Evolutionary conservation across 345 rosid species (phyloP).

Genomic region (Eucalyptus regnans): DNA sequence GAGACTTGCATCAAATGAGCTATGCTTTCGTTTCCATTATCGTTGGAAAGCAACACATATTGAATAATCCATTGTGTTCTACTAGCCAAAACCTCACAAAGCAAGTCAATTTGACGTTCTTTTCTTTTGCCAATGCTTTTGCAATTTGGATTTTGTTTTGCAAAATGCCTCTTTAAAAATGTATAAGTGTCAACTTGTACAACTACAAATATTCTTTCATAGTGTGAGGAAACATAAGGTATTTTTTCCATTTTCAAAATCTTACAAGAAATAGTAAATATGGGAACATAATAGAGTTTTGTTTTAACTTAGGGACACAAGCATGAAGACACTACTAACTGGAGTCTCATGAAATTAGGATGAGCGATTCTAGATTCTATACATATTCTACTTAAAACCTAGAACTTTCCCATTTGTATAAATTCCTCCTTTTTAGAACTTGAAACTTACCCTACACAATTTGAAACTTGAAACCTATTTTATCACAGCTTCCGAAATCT

Average conservation of each 20-base stretch:
- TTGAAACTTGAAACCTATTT: too few species aligned
- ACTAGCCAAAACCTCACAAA: neutral
- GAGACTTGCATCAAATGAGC: neutral
- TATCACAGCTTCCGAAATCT: rapidly evolving
- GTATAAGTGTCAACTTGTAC: neutral
- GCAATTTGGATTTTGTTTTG: neutral
- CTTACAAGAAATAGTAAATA: neutral
- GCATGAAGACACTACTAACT: neutral
- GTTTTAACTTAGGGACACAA: neutral
- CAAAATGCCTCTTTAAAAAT: neutral
- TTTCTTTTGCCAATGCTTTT: neutral
- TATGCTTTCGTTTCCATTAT: neutral
- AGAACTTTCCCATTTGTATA: too few species aligned
- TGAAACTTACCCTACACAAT: too few species aligned
- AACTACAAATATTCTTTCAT: neutral
- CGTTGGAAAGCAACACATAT: neutral
- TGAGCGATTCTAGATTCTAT: too few species aligned
- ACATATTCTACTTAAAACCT: too few species aligned
- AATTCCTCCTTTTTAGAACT: too few species aligned
- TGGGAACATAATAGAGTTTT: neutral
- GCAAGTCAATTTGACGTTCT: neutral
- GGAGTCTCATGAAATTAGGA: neutral
- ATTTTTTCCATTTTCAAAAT: neutral
- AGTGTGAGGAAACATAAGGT: neutral
- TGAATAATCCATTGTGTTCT: neutral